phyloP scores from a whole-genome alignment of 306 rosid species.

The Neltuma alba region DNA sequence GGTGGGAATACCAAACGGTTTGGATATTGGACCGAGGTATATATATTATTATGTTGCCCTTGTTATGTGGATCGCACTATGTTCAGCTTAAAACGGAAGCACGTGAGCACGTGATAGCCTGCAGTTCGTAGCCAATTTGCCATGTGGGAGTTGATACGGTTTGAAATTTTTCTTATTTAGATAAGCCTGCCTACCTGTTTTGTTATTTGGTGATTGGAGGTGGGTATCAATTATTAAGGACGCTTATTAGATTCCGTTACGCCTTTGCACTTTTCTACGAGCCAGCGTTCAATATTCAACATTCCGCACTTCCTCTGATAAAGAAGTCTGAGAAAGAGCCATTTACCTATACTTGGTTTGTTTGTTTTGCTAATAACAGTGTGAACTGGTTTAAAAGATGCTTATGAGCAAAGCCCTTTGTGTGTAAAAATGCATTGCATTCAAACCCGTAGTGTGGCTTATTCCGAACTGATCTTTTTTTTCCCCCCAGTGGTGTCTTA shows the following conservation, averaged over 20 bases:
- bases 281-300: background rate
- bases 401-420: background rate
- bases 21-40: background rate
- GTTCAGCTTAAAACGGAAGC: background rate
- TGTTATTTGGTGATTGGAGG: background rate
- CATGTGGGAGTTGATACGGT: constrained; percentile 30
- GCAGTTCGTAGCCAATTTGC: constrained; percentile 19
- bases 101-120: constrained; percentile 31
- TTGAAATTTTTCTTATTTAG: background rate
- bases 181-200: background rate
- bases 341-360: background rate
- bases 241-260: background rate
- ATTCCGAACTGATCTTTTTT: background rate
- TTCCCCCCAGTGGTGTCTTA: background rate
- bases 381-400: background rate
- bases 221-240: background rate
- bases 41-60: background rate
- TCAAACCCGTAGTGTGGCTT: background rate
- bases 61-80: constrained; percentile 19
- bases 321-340: background rate
- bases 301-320: background rate
- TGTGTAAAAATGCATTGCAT: background rate
- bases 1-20: background rate
- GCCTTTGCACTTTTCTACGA: background rate
- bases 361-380: background rate